Evolutionary conservation across 345 rosid species (phyloP), one percentile per base, ranked within the genome.

Genomic region (Nephelium lappaceum): DNA sequence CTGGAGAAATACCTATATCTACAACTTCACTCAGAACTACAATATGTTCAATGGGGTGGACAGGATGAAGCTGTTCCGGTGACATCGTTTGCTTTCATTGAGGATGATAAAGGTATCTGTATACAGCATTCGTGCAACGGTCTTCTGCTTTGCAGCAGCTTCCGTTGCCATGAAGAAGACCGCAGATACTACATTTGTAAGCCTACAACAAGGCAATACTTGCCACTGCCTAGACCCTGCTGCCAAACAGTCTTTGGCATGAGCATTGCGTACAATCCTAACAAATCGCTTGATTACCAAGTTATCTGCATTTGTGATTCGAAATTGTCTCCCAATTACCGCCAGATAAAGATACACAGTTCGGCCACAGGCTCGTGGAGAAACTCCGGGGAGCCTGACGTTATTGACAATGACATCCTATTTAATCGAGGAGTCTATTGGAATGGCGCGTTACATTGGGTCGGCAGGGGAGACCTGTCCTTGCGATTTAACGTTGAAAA

Each of bases 131-230:
- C 85, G 6, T 77, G 85, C 74, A 77, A 74, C 24, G 87, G 78
- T 11, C 72, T 85, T 61, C 81, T 85, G n/a, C 25, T 83, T 12
- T 77, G 85, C 72, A 72, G 83, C 85, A 79, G 81, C 69, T 76
- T 77, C 64, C 79, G 78, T 12, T 45, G 85, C 65, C 47, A 4
- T 2, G 80, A 82, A 61, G 67, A 58, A 12, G 83, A 79, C 39
- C 78, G 81, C 47, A 39, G 57, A 39, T 77, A 80, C 74, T 82
- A 85, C 70, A 62, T 79, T 36, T 82, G 79, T 41, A 79, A 66
- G 9, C 85, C 85, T 11, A 55, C 83, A 24, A 79, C 83, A 23
- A 57, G 74, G 74, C 85, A 81, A 55, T 81, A 62, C 55, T 16
- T 49, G 47, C 43, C 38, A 1, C 81, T 84, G 19, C 85, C 78